Base-by-base conservation (phyloP, 371 early-diverging fungal species). In the Rhizomucor miehei region DNA sequence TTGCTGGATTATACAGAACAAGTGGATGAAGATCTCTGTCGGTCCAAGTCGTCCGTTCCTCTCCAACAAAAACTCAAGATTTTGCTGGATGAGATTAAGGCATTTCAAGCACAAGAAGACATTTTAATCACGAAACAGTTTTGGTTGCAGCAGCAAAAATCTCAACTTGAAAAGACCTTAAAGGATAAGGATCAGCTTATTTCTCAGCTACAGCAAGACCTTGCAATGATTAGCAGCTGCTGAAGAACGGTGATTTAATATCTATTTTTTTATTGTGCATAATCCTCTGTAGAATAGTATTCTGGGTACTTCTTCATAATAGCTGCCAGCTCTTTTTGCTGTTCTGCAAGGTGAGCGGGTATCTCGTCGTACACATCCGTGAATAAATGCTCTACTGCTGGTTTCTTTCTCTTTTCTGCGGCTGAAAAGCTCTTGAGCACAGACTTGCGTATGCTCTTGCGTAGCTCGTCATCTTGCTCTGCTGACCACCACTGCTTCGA, bases 311-410 rank as follows among this genome's bases (percentile, higher is more conserved):
- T 88, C 53, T 82, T 71, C 44, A 93, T 80, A 52, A 97, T 59
- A 51, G 76, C 81, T 41, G 82, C 71, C 53, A 97, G 69, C 67
- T 95, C 94, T 40, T 77, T 66, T 68, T 89, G 67, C 66, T 98
- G 97, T 55, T 81, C 82, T 36, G 75, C 40, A 51, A 98, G 67
- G 57, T 84, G 77, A 38, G 82, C 86, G 17, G 97, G 82, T 44
- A 90, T 56, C 65, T 85, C 82, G 58, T 94, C 96, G 64, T 94
- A 98, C 16, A 98, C 98, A 67, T 98, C 98, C 13, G 84, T 91
- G 66, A 95, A 98, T 62, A 98, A 53, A 44, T 94, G 77, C 19
- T 75, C 72, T 25, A 96, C 54, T 0, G 87, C 62, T 3, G 98
- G 98, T 72, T 97, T 97, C 81, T 89, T 87, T 36, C 71, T 53